Conservation (phyloP, 2,329 filamentous ascomycete genomes). For the Herpotrichia juniperi region DNA sequence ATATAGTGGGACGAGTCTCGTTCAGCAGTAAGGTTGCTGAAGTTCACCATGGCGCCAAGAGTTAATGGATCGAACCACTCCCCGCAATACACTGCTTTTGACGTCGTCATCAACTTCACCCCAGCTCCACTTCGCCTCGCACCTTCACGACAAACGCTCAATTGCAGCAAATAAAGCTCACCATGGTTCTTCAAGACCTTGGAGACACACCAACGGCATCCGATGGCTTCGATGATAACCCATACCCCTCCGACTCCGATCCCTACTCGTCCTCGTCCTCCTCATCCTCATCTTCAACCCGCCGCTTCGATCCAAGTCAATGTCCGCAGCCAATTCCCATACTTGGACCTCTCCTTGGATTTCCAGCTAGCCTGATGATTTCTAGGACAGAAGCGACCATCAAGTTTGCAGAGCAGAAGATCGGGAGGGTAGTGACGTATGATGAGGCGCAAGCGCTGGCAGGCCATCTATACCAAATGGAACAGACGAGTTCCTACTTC, state of each 20-base stretch:
- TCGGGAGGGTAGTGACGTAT: slow-evolving; percentile 45
- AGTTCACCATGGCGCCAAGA: too few relatives aligned
- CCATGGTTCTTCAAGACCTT: slow-evolving; percentile 51
- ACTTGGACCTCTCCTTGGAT: slow-evolving; percentile 36
- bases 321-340: slow-evolving; percentile 47
- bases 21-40: too few relatives aligned
- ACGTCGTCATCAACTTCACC: slow-evolving; percentile 25
- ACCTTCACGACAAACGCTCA: slow-evolving; percentile 22
- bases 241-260: slow-evolving; percentile 45
- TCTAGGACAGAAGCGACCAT: slow-evolving; percentile 41
- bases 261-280: slow-evolving; percentile 37
- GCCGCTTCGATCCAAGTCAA: slow-evolving; percentile 44
- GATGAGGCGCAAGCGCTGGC: slow-evolving; percentile 53
- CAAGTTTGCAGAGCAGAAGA: slow-evolving; percentile 34
- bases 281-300: slow-evolving; percentile 5
- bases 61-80: not conserved
- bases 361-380: slow-evolving; percentile 29
- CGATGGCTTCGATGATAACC: slow-evolving; percentile 38
- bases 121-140: slow-evolving; percentile 20
- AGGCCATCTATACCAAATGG: slow-evolving; percentile 45
- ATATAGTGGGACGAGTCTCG: too few relatives aligned
- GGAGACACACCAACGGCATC: slow-evolving; percentile 30
- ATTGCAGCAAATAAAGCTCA: slow-evolving; percentile 16
- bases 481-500: slow-evolving; percentile 48
- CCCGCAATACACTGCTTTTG: slow-evolving; percentile 9